Base-by-base conservation (phyloP, 768 basidiomycete species). In the Phlegmacium glaucopus region DNA sequence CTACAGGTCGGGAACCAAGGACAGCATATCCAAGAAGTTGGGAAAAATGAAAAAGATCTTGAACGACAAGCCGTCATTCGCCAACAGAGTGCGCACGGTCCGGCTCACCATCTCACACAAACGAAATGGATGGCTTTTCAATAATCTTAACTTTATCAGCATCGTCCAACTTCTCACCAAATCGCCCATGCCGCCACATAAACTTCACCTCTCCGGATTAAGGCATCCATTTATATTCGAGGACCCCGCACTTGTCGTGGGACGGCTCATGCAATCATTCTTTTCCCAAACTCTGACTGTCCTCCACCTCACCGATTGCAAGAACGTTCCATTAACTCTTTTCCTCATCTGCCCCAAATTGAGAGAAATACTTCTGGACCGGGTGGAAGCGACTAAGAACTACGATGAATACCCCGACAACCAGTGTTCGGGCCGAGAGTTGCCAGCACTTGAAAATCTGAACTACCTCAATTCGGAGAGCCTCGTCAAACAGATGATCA, bases 291-390 rank as follows among this genome's bases (percentile, higher is more conserved):
- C 22, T 22, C 5, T 22, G 22, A 22, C 5, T 22, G 22, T 22
- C 22, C 22, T 22, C 22, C 22, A 22, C 22, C 22, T 22, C 22
- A 22, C 22, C 22, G 22, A 22, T 3, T 5, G 22, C 22, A 22
- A 22, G 22, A 22, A 22, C 22, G 22, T 5, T 22, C 22, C 22
- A 22, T 22, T 22, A 22, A 22, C 22, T 22, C 22, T 22, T 44
- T 38, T 49, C 17, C 34, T 49, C 27, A 30, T 49, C 36, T 49
- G 42, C 17, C 36, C 35, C 6, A 32, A n/a, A 15, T 38, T 49
- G 36, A 49, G 25, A 43, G 48, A 44, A 22, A 17, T 49, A 9
- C 13, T 13, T 12, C 50, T 52, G 22, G 45, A 52, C 27, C 9
- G 15, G 4, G 46, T 52, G 9, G 37, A 28, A 9, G 45, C 34